Base-by-base conservation (phyloP, 2,329 filamentous ascomycete genomes). In the Colletotrichum chrysophilum region DNA sequence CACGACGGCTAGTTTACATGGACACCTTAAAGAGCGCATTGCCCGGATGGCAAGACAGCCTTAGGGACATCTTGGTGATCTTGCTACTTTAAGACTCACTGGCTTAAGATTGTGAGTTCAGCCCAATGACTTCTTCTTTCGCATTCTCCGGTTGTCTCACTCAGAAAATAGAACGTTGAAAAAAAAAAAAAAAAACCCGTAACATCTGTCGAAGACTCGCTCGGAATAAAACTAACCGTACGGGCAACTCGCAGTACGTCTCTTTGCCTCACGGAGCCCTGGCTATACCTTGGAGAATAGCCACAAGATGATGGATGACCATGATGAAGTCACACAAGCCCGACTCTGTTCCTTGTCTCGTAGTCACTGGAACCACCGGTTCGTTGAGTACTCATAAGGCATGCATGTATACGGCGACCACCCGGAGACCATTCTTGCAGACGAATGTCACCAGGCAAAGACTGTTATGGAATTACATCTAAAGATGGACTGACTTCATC, bases 311-410 rank as follows among this genome's bases (percentile, higher is more conserved):
- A 48, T 48, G 18, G 0, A 12, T 5, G 9, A 48, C 0, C 18
- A 12, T 1, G 38, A 48, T 12, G 0, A 2, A n/a, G 5, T n/a
- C 10, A 6, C 0, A 48, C 8, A 0, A 48, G 5, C 9, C 18
- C 8, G 18, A 6, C 0, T 0, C 9, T n/a, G 1, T 48, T n/a
- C 9, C 18, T 48, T 48, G 18, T 48, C 38, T n/a, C 1, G 18
- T 12, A 12, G 18, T n/a, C 18, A 43, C 9, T 43, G 1, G 18
- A 14, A 12, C 18, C 9, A 2, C 2, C 3, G 8, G 8, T n/a
- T 2, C 18, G 6, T 6, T 2, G 9, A 1, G 18, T 10, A 5
- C 38, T 10, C 9, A n/a, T 43, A 18, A 7, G 36, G 16, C 7
- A 18, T 18, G 9, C 16, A 3, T 9, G 36, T 4, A 7, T 18